Base-by-base conservation (phyloP, 495 filamentous ascomycete species). In the Daldinia bambusicola region DNA sequence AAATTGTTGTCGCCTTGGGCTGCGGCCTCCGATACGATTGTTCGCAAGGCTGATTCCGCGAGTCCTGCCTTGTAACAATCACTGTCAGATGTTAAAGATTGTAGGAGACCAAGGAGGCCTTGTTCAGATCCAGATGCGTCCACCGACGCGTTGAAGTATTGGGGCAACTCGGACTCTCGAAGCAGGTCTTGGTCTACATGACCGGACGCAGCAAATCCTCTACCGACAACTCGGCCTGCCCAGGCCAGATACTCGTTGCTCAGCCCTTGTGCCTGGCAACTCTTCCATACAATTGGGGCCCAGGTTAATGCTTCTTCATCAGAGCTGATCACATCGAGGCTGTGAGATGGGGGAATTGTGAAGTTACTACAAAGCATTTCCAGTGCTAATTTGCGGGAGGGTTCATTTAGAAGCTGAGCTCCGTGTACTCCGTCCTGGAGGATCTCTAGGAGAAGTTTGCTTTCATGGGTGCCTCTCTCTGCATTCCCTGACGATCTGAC, bases 211-310 rank as follows among this genome's bases (percentile, higher is more conserved):
- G 91, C 89, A 79, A 94, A 98, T 0, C 93, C 90, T 71, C 93
- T 87, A 18, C 95, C 95, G 22, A 99, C 83, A 14, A 94, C 90
- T 59, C 89, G 86, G 6, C 90, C 93, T 41, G 91, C 91, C 95
- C 95, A 99, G 4, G 92, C 79, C 12, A 91, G 80, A 76, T 95
- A 98, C 20, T 88, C 85, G 31, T 83, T 80, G 48, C 89, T 90
- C 34, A 90, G 83, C 9, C 83, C 79, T 41, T 84, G 80, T 26
- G 84, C 82, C 63, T 88, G 85, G 70, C 93, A 91, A 22, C 89
- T 93, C 70, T 91, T 88, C 88, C 90, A 94, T 2, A 97, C 82
- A 34, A 88, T 84, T 34, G 88, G 79, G 26, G 87, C 86, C 70
- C 88, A 90, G 2, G 76, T 70, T n/a, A 84, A 70, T 4, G 92